Evolutionary conservation across 1,284 basidiomycete species (phyloP), one percentile per base, ranked within the genome.

Genomic region (Rhodotorula mucilaginosa): DNA sequence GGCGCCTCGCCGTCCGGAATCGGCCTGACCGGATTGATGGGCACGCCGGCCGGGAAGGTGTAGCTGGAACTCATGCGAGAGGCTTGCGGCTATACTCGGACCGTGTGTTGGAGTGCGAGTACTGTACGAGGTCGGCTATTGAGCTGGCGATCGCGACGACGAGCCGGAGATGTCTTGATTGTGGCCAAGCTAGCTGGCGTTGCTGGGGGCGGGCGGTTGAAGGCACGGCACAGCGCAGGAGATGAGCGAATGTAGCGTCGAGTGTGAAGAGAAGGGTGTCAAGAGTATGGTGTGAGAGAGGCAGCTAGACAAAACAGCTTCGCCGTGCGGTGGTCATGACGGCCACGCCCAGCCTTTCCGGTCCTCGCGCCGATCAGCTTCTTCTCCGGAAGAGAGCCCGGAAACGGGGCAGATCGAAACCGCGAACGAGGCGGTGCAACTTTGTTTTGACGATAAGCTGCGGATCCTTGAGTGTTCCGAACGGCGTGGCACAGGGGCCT

Each of bases 21-120:
- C 3, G 19, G 54, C 6, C 79, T 78, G 58, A 80, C 57, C 5
- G 80, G 78, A 61, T 80, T 77, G 73, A 75, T 75, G 2, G 81
- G 81, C 12, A 80, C 80, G 19, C 54, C 54, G 4, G 23, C 13
- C 8, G 54, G 54, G 54, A 29, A 56, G n/a, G 23, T n/a, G 26
- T 56, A 56, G 12, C 13, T 16, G 15, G 12, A 12, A 21, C 54
- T 56, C 54, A 56, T 56, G 54, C 52, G 4, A 8, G 12, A 10
- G 23, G n/a, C 19, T 18, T 52, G n/a, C 2, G 2, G 23, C n/a
- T 23, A 26, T 23, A 26, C 10, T 13, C 52, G 1, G 52, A 6
- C 52, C 5, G 7, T 54, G n/a, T 54, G 2, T 4, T 15, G 4
- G 15, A 4, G 48, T 18, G 15, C 16, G 48, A 49, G 48, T 49